Evolutionary conservation across 176 grass and related monocot genomes (phyloP).

Genomic region (Lolium perenne): DNA sequence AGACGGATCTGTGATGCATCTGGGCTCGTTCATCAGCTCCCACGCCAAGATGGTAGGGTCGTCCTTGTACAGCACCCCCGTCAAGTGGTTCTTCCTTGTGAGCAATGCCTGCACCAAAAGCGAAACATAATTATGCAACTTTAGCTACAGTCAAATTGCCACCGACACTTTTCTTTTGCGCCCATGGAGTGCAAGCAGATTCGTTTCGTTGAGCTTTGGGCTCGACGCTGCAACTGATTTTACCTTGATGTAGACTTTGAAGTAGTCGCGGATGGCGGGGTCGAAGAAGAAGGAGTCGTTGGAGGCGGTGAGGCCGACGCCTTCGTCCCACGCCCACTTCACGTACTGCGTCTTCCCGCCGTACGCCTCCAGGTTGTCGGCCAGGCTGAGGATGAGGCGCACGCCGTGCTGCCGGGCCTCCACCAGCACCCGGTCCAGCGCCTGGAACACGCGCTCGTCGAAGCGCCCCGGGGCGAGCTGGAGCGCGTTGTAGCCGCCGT

Average conservation of each 20-base stretch:
- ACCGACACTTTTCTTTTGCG: slow-evolving; percentile 40
- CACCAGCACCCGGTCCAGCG: slow-evolving; percentile 78
- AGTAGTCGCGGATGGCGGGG: slow-evolving; percentile 83
- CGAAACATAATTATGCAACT: slow-evolving; percentile 2
- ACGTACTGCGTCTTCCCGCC: slow-evolving; percentile 98
- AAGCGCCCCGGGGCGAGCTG: slow-evolving; percentile 77
- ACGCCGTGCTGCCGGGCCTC: slow-evolving; percentile 76
- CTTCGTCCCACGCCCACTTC: slow-evolving; percentile 97
- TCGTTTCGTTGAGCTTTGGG: neutral
- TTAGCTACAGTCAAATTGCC: neutral
- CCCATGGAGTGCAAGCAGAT: neutral
- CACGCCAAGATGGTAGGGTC: slow-evolving; percentile 93
- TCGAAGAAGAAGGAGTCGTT: slow-evolving; percentile 99
- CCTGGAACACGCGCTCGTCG: slow-evolving; percentile 87
- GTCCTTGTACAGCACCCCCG: slow-evolving; percentile 82
- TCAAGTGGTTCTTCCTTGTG: slow-evolving; percentile 96
- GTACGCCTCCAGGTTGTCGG: slow-evolving; percentile 88
- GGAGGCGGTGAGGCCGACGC: slow-evolving; percentile 76
- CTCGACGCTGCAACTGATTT: neutral
- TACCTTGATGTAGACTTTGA: slow-evolving; percentile 94
- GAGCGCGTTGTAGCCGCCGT: slow-evolving; percentile 90
- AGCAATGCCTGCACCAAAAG: slow-evolving; percentile 63
- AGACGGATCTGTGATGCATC: slow-evolving; percentile 77
- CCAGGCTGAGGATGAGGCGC: slow-evolving; percentile 76
- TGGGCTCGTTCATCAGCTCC: slow-evolving; percentile 98